Conservation (phyloP, 306 rosid species). For the Cotoneaster glaucophyllus region DNA sequence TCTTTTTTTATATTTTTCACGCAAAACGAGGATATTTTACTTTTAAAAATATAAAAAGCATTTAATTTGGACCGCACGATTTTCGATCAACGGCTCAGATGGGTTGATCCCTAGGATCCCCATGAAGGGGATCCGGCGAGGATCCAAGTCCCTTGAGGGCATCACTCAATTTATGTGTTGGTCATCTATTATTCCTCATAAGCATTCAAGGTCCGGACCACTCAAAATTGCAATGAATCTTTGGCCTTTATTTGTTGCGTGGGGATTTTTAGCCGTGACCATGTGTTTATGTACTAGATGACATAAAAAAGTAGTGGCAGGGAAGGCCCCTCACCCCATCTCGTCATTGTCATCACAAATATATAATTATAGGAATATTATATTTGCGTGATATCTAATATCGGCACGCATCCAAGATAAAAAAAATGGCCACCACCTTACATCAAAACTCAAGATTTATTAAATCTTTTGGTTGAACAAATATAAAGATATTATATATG, state of each 20-base stretch:
- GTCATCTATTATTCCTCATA: not conserved
- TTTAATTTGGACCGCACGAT: no score
- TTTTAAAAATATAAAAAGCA: no score
- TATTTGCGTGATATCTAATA: not conserved
- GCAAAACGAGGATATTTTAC: no score
- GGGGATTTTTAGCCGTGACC: not conserved
- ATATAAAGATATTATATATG: not conserved
- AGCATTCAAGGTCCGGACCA: conserved; percentile 3
- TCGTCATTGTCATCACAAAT: not conserved
- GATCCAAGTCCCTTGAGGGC: not conserved
- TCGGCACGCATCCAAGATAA: not conserved
- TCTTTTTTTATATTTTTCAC: no score
- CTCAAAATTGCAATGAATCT: not conserved
- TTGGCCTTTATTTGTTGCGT: not conserved
- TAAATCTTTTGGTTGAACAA: not conserved
- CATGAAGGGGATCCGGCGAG: no score
- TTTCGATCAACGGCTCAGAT: no score
- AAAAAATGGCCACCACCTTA: not conserved
- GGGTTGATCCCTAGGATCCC: no score
- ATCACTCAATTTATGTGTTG: not conserved
- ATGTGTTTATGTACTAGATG: not conserved
- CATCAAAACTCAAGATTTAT: not conserved
- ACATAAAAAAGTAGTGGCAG: not conserved
- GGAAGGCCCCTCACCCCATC: not conserved
- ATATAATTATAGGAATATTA: not conserved